Evolutionary conservation across 2,329 filamentous ascomycete species (phyloP), one percentile per base, ranked within the genome.

Genomic region (Aspergillus vadensis): DNA sequence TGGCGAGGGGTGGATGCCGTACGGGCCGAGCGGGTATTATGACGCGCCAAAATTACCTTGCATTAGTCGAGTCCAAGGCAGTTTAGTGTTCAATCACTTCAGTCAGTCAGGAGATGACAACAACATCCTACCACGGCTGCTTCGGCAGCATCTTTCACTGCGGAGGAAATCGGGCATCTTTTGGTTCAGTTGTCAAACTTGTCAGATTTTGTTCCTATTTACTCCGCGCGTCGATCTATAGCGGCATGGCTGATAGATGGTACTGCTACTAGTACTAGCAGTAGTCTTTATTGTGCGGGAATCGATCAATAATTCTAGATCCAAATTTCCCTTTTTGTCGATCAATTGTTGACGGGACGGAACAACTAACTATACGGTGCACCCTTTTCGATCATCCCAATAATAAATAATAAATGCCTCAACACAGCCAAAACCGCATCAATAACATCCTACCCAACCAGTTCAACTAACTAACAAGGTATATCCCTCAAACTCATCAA

Each of bases 41-140:
- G 39, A 55, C 53, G 53, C 53, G 41, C 39, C 53, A 55, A 55
- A 47, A 55, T 41, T 55, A 44, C 39, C 53, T 55, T 44, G 41
- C 41, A 44, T 23, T 21, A 36, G 32, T 36, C 32, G 32, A 32
- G 30, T 36, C 19, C 14, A 32, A 25, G 23, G 5, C 51, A 54
- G 21, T 39, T 12, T 12, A 30, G 10, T 30, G 21, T 39, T 12
- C 27, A 30, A 30, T 30, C 10, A 10, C 27, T 10, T 30, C 19
- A 27, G 14, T 17, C 36, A 41, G 36, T 44, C 52, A 17, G 52
- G 36, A 43, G 23, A 55, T 41, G 52, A 55, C 36, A 43, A 52
- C 32, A 52, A 44, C 53, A 43, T 55, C 52, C 52, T 30, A 55
- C 39, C 39, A 38, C 53, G 53, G 53, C 53, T 36, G 39, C 9